These are phyloP conservation scores for Claviceps africana DNA, from an alignment of 2,329 filamentous ascomycete species.

Conservation along the genomic window DNA sequence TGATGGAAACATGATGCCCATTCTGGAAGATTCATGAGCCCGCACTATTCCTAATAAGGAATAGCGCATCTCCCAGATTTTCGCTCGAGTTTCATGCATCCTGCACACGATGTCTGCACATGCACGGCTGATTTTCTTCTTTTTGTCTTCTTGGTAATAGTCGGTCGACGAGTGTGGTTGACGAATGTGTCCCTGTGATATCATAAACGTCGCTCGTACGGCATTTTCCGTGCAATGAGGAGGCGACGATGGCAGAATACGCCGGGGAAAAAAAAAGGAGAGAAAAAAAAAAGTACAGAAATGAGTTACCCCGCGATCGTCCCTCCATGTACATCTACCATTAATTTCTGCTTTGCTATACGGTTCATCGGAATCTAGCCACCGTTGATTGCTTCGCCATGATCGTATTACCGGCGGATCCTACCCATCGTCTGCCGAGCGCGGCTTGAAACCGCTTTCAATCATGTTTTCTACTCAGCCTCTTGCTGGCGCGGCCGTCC, in stretches of 20 bases:
- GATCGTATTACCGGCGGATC: background rate
- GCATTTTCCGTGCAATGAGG: too few relatives aligned
- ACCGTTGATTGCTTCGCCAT: background rate
- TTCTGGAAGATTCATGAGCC: slow-evolving; percentile 28
- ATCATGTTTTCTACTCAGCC: background rate
- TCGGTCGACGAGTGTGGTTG: too few relatives aligned
- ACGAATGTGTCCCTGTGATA: too few relatives aligned
- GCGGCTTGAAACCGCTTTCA: background rate
- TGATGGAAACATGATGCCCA: slow-evolving; percentile 11
- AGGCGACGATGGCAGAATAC: too few relatives aligned
- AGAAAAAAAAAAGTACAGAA: background rate
- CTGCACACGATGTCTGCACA: background rate
- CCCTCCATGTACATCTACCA: background rate
- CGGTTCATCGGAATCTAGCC: background rate
- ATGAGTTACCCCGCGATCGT: background rate
- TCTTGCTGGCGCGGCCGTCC: background rate
- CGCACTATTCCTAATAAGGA: slow-evolving; percentile 10
- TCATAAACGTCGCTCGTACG: too few relatives aligned
- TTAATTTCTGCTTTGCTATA: background rate
- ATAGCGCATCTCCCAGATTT: slow-evolving; percentile 12
- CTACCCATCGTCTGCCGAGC: background rate
- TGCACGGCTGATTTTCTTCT: too few relatives aligned
- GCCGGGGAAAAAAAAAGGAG: background rate
- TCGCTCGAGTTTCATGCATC: background rate
- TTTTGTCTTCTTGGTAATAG: too few relatives aligned